Base-by-base conservation (phyloP, 768 basidiomycete species). In the Mycena amicta region DNA sequence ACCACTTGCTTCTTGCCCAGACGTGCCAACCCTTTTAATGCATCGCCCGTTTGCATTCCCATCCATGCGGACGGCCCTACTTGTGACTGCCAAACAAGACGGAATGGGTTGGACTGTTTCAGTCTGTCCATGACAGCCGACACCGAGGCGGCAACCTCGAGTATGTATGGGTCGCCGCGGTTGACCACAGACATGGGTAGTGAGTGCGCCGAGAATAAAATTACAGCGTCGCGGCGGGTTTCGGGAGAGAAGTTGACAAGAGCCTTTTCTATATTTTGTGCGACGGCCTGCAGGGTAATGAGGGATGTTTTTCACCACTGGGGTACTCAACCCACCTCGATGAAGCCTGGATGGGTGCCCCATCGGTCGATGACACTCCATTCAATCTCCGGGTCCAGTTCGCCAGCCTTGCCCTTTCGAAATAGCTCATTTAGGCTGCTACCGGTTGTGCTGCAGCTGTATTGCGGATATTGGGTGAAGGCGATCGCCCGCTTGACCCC, bases 331-430 rank as follows among this genome's bases (percentile, higher is more conserved):
- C 83, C 50, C 68, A 94, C 96, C 81, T 98, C 93, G 59, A 99
- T 83, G 67, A 98, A 91, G 3, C 97, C 97, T 4, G 89, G 81
- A 71, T 99, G 92, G 11, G 93, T 93, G 8, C 94, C 95, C 97
- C 97, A 99, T 26, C 97, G 84, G 75, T 99, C 97, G 68, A 99
- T 90, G 5, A 98, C 95, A 70, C 92, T 96, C 97, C 97, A 99
- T 67, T 93, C 84, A 23, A 99, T 82, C 65, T 75, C 77, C 49
- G 79, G 78, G 50, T 81, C 88, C 63, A 80, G 74, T 53, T 83
- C 87, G 27, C 87, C 88, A 33, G 77, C 75, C 66, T 80, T 84
- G 52, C 84, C 83, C 66, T 74, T 76, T 70, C 89, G 77, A 67
- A 84, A 95, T 26, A 99, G 75, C 71, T 99, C 97, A 68, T 98